phyloP scores from a whole-genome alignment of 805 yeast species.

The Saccharomycopsis microspora region DNA sequence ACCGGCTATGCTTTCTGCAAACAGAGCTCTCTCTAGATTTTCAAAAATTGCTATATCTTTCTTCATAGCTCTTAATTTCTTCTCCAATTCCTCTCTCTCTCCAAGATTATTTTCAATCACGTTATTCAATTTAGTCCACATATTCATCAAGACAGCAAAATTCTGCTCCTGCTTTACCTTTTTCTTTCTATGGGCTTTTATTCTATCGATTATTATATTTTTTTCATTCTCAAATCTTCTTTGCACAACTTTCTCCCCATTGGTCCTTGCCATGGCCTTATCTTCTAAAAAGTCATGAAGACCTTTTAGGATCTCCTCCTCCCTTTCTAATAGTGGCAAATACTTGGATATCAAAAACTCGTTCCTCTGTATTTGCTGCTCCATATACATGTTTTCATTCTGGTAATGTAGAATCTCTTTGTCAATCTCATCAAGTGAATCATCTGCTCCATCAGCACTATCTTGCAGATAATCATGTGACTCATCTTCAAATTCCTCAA shows the following conservation, averaged over 20 bases:
- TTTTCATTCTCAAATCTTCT: conserved; percentile 2
- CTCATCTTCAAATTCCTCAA: neutral
- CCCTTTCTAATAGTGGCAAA: conserved; percentile 13
- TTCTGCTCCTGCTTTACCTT: conserved; percentile 3
- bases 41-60: neutral
- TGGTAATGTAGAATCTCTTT: conserved; percentile 9
- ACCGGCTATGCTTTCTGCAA: neutral
- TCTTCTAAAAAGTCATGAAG: conserved; percentile 14
- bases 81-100: neutral
- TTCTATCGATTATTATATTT: conserved; percentile 1
- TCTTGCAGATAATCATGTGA: neutral
- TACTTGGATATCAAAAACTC: conserved; percentile 13
- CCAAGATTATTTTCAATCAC: neutral
- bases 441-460: neutral
- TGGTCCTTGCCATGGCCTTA: conserved; percentile 4
- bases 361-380: conserved; percentile 14
- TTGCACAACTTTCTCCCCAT: conserved; percentile 11
- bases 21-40: neutral
- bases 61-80: neutral
- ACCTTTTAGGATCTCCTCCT: conserved; percentile 16
- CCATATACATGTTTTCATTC: conserved; percentile 8
- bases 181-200: conserved; percentile 1
- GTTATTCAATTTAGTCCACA: neutral
- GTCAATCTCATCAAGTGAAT: conserved; percentile 5
- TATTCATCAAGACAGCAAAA: conserved; percentile 1